Evolutionary conservation across 257 asterid species (phyloP).

Genomic region (Scutellaria baicalensis): DNA sequence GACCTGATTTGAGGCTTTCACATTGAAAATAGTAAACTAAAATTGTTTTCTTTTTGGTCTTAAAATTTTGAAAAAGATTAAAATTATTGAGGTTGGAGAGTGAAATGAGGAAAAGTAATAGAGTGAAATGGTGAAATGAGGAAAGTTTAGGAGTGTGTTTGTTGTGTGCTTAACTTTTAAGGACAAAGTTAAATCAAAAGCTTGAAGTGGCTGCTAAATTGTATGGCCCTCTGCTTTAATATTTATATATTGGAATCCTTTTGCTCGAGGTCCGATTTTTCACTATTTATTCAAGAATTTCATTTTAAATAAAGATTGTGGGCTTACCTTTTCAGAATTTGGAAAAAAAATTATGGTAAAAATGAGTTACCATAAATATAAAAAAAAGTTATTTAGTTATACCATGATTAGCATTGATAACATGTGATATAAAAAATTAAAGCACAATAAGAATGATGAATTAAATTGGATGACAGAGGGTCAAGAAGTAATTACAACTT

Average conservation of each 20-base stretch:
- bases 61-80: not conserved
- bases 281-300: too few relatives aligned
- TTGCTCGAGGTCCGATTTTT: not conserved
- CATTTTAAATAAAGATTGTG: too few relatives aligned
- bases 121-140: constrained; percentile 7
- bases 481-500: not conserved
- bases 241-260: not conserved
- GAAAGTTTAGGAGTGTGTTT: constrained; percentile 17
- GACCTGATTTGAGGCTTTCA: not conserved
- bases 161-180: constrained; percentile 14
- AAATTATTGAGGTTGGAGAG: not conserved
- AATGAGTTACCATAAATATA: too few relatives aligned
- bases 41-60: not conserved
- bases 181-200: constrained; percentile 13
- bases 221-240: constrained; percentile 42
- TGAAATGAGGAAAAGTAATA: constrained; percentile 7
- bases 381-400: too few relatives aligned
- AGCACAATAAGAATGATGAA: not conserved
- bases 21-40: not conserved
- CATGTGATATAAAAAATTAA: too few relatives aligned
- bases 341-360: too few relatives aligned
- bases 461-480: not conserved
- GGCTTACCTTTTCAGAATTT: too few relatives aligned
- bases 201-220: constrained; percentile 48
- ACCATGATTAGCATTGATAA: too few relatives aligned